Percentiles rank a stretch among this genome's conserved stretches.
phyloP scores from a whole-genome alignment of 2,329 filamentous ascomycete genomes.

The Phaeosphaeriaceae sp. region DNA sequence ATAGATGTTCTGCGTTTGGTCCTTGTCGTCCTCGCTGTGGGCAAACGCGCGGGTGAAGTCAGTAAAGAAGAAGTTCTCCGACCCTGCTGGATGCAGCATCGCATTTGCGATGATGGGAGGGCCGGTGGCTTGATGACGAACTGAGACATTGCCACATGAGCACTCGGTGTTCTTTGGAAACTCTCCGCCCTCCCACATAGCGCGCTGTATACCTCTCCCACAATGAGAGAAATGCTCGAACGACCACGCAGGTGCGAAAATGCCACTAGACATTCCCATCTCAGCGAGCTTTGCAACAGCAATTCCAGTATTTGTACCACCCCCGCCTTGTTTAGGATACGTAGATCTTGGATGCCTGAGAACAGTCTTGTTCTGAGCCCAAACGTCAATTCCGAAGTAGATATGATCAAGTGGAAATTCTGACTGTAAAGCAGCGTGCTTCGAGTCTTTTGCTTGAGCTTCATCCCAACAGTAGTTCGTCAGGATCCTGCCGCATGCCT shows the following conservation, averaged over 20 bases:
- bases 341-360: slow-evolving; percentile 43
- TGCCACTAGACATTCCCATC: slow-evolving; percentile 46
- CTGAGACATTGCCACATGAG: slow-evolving; percentile 36
- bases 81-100: slow-evolving; percentile 39
- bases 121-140: slow-evolving; percentile 31
- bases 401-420: slow-evolving; percentile 36
- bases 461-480: slow-evolving; percentile 57
- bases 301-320: slow-evolving; percentile 52
- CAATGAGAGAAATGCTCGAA: slow-evolving; percentile 52
- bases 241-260: slow-evolving; percentile 57
- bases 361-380: slow-evolving; percentile 51
- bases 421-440: slow-evolving; percentile 29
- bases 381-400: slow-evolving; percentile 55
- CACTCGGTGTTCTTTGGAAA: slow-evolving; percentile 39
- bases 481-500: slow-evolving; percentile 49
- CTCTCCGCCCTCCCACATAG: slow-evolving; percentile 45
- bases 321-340: slow-evolving; percentile 48
- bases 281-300: slow-evolving; percentile 49
- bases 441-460: slow-evolving; percentile 29
- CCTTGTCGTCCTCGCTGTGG: slow-evolving; percentile 17
- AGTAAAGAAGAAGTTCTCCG: slow-evolving; percentile 48
- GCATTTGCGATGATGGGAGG: slow-evolving; percentile 38
- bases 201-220: slow-evolving; percentile 34
- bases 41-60: slow-evolving; percentile 46
- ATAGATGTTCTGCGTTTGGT: slow-evolving; percentile 20